Evolutionary conservation across 2,329 filamentous ascomycete genomes (phyloP).

Genomic region (Colletotrichum sp.): DNA sequence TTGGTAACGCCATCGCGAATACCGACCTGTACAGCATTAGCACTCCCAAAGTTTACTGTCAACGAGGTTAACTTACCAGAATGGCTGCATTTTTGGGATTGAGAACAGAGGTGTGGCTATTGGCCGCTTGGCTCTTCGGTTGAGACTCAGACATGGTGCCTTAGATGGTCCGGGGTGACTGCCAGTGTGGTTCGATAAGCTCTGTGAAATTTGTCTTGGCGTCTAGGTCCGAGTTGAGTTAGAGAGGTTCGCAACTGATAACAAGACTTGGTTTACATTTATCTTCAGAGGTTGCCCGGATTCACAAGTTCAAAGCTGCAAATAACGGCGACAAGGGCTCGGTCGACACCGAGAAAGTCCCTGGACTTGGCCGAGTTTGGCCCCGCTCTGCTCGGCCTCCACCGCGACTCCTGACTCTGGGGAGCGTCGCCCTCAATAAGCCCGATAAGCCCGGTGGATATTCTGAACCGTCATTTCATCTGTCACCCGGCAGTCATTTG

Average conservation of each 20-base stretch:
- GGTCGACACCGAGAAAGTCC: not conserved
- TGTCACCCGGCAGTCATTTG: not conserved
- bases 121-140: constrained; percentile 1
- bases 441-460: not conserved
- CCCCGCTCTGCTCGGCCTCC: not conserved
- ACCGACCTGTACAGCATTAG: constrained; percentile 22
- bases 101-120: constrained; percentile 25
- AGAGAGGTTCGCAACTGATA: not conserved
- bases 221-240: not conserved
- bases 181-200: not conserved
- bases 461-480: not conserved
- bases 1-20: constrained; percentile 29
- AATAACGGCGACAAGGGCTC: not conserved
- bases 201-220: not conserved
- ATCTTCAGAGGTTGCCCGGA: not conserved
- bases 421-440: not conserved
- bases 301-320: not conserved
- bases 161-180: not conserved
- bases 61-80: constrained; percentile 8
- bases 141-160: not conserved
- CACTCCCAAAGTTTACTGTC: not conserved
- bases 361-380: not conserved
- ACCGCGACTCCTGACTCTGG: not conserved
- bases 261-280: not conserved
- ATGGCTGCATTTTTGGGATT: constrained; percentile 28